Percentiles rank a stretch among this genome's conserved stretches.
Evolutionary conservation across 108 stramenopile species (phyloP).

Genomic region (Chaetoceros tenuissimus): DNA sequence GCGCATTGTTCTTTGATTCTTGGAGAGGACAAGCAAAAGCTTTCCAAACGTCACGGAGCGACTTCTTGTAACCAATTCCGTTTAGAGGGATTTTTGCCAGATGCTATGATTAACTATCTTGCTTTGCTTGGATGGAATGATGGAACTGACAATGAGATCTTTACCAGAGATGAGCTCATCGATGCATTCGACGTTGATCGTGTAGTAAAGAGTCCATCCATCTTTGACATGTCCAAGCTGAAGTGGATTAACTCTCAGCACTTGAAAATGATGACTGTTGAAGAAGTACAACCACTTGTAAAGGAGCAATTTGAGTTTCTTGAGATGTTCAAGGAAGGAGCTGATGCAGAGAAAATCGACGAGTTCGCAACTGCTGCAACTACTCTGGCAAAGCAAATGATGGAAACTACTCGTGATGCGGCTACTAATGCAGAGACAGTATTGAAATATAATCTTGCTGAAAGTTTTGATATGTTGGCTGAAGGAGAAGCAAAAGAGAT

Average conservation of each 20-base stretch:
- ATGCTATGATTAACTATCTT: constrained; percentile 95
- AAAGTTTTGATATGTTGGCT: constrained; percentile 44
- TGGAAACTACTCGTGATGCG: constrained; percentile 89
- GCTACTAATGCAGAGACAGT: constrained; percentile 72
- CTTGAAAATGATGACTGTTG: constrained; percentile 59
- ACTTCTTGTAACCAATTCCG: constrained; percentile 94
- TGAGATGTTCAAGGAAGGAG: constrained; percentile 46
- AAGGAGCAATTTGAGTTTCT: constrained; percentile 59
- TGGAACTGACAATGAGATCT: constrained; percentile 96
- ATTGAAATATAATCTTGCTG: constrained; percentile 68
- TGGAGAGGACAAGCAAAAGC: constrained; percentile 94
- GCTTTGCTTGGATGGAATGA: constrained; percentile 96
- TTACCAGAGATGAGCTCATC: constrained; percentile 89
- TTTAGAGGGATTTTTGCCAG: constrained; percentile 87
- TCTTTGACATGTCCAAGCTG: constrained; percentile 96
- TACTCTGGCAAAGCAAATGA: constrained; percentile 76
- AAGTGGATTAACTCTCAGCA: constrained; percentile 95
- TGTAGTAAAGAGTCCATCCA: constrained; percentile 89
- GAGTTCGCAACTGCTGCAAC: constrained; percentile 72
- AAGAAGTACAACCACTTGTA: constrained; percentile 54
- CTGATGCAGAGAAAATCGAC: constrained; percentile 18
- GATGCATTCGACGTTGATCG: constrained; percentile 88
- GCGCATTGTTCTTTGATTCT: constrained; percentile 97
- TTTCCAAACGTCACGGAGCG: constrained; percentile 95
- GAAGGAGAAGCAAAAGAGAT: constrained; percentile 67